phyloP scores from a whole-genome alignment of 176 grass and related monocot species.

The Hordeum vulgare region DNA sequence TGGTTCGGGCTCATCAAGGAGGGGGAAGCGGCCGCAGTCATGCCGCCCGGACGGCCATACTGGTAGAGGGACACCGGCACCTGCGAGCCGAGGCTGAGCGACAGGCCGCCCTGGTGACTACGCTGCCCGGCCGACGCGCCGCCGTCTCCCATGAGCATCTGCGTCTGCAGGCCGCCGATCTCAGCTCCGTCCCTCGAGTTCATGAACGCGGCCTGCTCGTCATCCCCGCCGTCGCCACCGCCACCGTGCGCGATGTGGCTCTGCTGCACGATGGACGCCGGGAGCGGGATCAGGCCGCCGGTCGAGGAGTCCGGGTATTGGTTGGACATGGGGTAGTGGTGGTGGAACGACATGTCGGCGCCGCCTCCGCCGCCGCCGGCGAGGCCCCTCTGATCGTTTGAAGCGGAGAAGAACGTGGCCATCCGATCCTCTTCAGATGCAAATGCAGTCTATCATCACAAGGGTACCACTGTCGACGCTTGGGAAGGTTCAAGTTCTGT shows the following conservation, averaged over 20 bases:
- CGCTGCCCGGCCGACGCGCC: conserved; percentile 29
- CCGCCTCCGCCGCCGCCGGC: conserved; percentile 3
- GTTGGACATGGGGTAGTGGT: conserved; percentile 29
- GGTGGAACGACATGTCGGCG: conserved; percentile 44
- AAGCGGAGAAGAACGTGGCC: conserved; percentile 70
- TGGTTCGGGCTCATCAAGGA: conserved; percentile 39
- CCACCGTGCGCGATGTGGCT: conserved; percentile 14
- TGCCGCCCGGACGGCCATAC: conserved; percentile 36
- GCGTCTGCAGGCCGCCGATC: conserved; percentile 51
- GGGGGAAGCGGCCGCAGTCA: conserved; percentile 6
- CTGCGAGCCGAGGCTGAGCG: conserved; percentile 73
- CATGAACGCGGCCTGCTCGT: conserved; percentile 27
- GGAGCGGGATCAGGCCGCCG: conserved; percentile 48
- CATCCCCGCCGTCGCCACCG: conserved; percentile 26
- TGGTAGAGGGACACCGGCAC: conserved; percentile 70
- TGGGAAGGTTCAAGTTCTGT: not conserved
- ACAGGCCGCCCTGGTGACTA: conserved; percentile 54
- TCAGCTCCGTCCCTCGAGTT: conserved; percentile 23
- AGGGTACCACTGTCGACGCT: not conserved
- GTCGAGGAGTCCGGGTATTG: conserved; percentile 42
- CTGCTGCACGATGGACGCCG: conserved; percentile 44
- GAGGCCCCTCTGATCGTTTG: conserved; percentile 51
- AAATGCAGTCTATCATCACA: conserved; percentile 23
- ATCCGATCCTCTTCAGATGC: conserved; percentile 45
- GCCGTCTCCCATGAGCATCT: conserved; percentile 52